These are phyloP conservation scores for Kwoniella sp. DNA, from an alignment of 768 basidiomycete species.

Conservation along the genomic window DNA sequence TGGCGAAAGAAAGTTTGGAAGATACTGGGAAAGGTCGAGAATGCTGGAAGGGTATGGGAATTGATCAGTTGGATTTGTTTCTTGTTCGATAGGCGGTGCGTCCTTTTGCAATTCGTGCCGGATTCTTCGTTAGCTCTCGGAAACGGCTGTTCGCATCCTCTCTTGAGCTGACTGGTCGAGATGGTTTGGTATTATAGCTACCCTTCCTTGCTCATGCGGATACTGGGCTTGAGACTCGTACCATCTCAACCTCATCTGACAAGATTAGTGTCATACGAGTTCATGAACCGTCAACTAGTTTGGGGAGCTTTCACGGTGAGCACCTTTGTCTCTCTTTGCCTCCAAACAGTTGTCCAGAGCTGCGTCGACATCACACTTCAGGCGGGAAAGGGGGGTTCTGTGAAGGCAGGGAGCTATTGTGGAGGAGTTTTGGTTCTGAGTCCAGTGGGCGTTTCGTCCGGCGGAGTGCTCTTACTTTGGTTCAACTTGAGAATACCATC, in stretches of 20 bases:
- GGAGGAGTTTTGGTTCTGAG: no score
- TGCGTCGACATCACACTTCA: no score
- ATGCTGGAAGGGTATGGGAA: slow-evolving; percentile 65
- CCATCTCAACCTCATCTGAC: slow-evolving; percentile 70
- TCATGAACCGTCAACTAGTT: slow-evolving; percentile 99
- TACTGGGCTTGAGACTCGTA: slow-evolving; percentile 73
- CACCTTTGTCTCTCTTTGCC: slow-evolving; percentile 14
- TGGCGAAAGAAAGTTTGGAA: slow-evolving; percentile 74
- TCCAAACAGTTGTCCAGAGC: no score
- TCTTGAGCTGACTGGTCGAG: not conserved
- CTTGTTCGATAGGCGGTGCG: slow-evolving; percentile 81
- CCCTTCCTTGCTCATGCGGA: slow-evolving; percentile 76
- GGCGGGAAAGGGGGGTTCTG: no score
- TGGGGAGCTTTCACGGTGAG: slow-evolving; percentile 97
- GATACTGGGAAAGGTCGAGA: slow-evolving; percentile 68
- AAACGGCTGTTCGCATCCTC: no score
- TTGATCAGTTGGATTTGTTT: slow-evolving; percentile 80
- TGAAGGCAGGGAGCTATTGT: no score
- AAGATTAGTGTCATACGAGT: slow-evolving; percentile 93
- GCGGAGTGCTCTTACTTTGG: no score
- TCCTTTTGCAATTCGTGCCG: no score
- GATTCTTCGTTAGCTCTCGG: no score
- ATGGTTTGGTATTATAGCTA: slow-evolving; percentile 62
- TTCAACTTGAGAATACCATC: no score
- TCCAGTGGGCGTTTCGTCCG: no score